phyloP scores from a whole-genome alignment of 225 moss, liverwort and hornwort species.

The Antitrichia curtipendula region DNA sequence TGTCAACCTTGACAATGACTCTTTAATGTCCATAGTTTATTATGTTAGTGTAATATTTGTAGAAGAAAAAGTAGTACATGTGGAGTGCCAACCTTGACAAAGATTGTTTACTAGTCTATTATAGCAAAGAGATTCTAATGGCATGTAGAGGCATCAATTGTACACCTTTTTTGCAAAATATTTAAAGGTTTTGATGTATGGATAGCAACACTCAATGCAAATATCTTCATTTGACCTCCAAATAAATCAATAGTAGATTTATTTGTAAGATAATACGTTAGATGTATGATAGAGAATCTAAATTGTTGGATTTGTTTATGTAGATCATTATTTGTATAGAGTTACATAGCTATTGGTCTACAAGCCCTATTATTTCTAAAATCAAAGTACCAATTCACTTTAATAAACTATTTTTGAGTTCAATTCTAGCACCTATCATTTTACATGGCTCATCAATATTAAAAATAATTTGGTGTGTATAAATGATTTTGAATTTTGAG shows the following conservation, averaged over 20 bases:
- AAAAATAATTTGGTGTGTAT: neutral
- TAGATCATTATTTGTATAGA: neutral
- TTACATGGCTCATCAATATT: neutral
- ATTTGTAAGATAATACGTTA: rapidly evolving
- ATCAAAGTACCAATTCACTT: neutral
- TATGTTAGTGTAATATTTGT: too few species aligned
- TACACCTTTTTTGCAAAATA: neutral
- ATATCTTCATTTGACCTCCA: neutral
- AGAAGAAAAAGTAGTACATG: too few species aligned
- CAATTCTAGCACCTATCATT: neutral
- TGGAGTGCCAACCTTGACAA: neutral
- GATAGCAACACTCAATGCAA: neutral
- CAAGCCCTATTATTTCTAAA: neutral
- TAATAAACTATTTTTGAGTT: neutral
- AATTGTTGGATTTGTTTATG: neutral
- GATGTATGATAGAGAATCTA: neutral
- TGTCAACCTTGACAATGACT: neutral
- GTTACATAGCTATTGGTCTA: too few species aligned
- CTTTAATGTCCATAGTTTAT: too few species aligned
- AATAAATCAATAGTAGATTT: neutral
- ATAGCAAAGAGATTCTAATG: neutral
- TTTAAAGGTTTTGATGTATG: rapidly evolving
- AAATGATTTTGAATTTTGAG: neutral
- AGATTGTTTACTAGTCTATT: rapidly evolving
- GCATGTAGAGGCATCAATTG: too few species aligned